A percentile compares a stretch with the other conserved stretches of the same genome.
phyloP scores from a whole-genome alignment of 495 filamentous ascomycete species.

The Choiromyces venosus region DNA sequence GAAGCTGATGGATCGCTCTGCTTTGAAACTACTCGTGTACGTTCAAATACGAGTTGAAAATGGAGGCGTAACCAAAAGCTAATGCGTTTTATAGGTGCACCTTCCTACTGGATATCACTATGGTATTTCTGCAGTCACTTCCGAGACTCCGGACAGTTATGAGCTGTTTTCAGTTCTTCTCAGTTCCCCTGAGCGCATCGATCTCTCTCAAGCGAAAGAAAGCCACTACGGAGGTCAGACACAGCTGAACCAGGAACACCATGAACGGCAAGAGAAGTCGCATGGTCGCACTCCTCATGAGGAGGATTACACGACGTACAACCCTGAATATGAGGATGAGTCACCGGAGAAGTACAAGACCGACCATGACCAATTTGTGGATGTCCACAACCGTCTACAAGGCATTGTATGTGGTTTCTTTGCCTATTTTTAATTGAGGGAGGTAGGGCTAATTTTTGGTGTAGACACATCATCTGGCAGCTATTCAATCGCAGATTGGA shows the following conservation, averaged over 20 bases:
- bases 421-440: not conserved
- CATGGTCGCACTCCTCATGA: slow-evolving; percentile 40
- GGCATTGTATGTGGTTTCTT: slow-evolving; percentile 45
- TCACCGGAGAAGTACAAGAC: slow-evolving; percentile 51
- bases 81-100: slow-evolving; percentile 48
- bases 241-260: slow-evolving; percentile 43
- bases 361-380: slow-evolving; percentile 61
- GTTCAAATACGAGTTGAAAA: not conserved
- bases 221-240: slow-evolving; percentile 45
- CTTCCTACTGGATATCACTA: slow-evolving; percentile 79
- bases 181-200: slow-evolving; percentile 44
- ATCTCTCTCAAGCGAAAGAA: slow-evolving; percentile 7
- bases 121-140: slow-evolving; percentile 79
- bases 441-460: slow-evolving; percentile 8
- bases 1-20: slow-evolving; percentile 75
- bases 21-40: slow-evolving; percentile 57
- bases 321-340: slow-evolving; percentile 49
- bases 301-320: slow-evolving; percentile 46
- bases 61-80: not conserved
- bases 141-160: slow-evolving; percentile 88
- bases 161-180: slow-evolving; percentile 84
- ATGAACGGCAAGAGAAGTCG: slow-evolving; percentile 14
- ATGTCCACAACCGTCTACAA: slow-evolving; percentile 76
- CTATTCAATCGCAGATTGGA: slow-evolving; percentile 37
- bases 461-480: slow-evolving; percentile 39